Evolutionary conservation across 1,284 basidiomycete genomes (phyloP).

Genomic region (Earliella scabrosa): DNA sequence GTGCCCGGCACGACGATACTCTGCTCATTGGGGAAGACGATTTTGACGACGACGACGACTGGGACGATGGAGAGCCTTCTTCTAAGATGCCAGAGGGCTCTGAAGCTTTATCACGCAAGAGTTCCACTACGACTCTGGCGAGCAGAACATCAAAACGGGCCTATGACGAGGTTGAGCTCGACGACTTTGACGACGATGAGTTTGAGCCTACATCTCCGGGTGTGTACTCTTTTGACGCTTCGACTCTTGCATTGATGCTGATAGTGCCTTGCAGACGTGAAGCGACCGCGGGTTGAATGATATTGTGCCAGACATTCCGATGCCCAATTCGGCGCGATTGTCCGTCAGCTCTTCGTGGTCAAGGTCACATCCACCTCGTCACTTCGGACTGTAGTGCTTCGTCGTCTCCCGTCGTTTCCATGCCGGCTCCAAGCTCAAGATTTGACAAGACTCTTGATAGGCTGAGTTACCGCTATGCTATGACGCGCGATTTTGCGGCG

Average conservation of each 20-base stretch:
- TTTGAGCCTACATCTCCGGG: slow-evolving; percentile 49
- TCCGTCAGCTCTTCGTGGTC: too few species aligned
- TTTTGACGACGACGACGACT: slow-evolving; percentile 13
- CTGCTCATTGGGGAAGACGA: slow-evolving; percentile 6
- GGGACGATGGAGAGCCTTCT: slow-evolving; percentile 11
- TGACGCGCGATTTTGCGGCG: not conserved
- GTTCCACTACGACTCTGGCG: slow-evolving; percentile 39
- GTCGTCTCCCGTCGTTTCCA: too few species aligned
- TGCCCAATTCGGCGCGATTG: too few species aligned
- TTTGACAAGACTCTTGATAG: too few species aligned
- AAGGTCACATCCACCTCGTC: too few species aligned
- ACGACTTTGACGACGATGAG: slow-evolving; percentile 36
- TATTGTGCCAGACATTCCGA: too few species aligned
- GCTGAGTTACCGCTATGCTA: too few species aligned
- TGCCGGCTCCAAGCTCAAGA: too few species aligned
- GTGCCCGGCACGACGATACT: not conserved
- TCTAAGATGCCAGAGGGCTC: not conserved
- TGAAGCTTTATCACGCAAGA: slow-evolving; percentile 19
- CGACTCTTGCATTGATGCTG: not conserved
- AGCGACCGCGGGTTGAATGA: slow-evolving; percentile 18
- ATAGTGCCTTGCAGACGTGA: slow-evolving; percentile 5
- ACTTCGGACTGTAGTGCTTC: too few species aligned
- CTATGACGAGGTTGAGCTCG: slow-evolving; percentile 50
- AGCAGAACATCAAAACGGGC: slow-evolving; percentile 53
- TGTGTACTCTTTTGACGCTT: slow-evolving; percentile 33